phyloP scores from a whole-genome alignment of 768 basidiomycete species.

The Astraeus odoratus region DNA sequence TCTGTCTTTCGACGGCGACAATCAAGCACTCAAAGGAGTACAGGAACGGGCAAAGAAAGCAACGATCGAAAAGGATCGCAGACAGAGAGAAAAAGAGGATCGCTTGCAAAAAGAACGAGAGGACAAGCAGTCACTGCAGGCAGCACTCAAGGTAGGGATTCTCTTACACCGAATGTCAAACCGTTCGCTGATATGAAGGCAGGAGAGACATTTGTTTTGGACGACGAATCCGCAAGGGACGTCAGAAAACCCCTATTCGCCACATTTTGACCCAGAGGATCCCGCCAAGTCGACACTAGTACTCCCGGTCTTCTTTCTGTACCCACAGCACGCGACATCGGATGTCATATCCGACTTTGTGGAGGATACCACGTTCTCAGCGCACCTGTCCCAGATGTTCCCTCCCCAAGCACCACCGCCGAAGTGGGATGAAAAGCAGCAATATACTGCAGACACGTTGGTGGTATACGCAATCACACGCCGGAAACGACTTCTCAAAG shows the following conservation, averaged over 20 bases:
- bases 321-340: slow-evolving; percentile 83
- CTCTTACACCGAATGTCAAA: neutral
- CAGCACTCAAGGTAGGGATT: slow-evolving; percentile 54
- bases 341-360: slow-evolving; percentile 84
- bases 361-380: slow-evolving; percentile 77
- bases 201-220: slow-evolving; percentile 71
- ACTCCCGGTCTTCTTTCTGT: slow-evolving; percentile 87
- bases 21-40: slow-evolving; percentile 45
- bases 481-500: slow-evolving; percentile 72
- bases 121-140: slow-evolving; percentile 43
- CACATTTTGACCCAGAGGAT: slow-evolving; percentile 65
- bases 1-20: slow-evolving; percentile 49
- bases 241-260: slow-evolving; percentile 49
- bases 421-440: slow-evolving; percentile 66
- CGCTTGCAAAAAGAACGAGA: slow-evolving; percentile 44
- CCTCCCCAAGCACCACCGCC: slow-evolving; percentile 60
- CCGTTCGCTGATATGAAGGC: slow-evolving; percentile 5
- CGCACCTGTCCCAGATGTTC: slow-evolving; percentile 78
- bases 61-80: slow-evolving; percentile 45
- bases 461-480: slow-evolving; percentile 81
- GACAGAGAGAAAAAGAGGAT: slow-evolving; percentile 44
- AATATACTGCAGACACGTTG: slow-evolving; percentile 60
- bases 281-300: slow-evolving; percentile 53
- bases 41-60: slow-evolving; percentile 40
- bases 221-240: slow-evolving; percentile 44